Evolutionary conservation across 2,329 filamentous ascomycete species (phyloP).

Genomic region (Pleomassaria siparia): DNA sequence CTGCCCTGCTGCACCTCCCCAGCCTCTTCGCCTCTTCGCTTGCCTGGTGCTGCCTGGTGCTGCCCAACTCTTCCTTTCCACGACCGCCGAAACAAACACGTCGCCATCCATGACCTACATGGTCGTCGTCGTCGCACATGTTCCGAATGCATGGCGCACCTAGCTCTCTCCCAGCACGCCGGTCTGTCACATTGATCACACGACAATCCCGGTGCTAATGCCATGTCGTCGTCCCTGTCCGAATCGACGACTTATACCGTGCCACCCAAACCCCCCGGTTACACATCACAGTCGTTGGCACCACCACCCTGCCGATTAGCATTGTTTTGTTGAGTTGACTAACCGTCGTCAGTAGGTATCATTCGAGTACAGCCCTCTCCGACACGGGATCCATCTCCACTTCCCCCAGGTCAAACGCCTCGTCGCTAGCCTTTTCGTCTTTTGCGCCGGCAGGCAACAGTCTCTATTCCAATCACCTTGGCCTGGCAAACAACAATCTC

Average conservation of each 20-base stretch:
- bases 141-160: slow-evolving; percentile 41
- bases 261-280: slow-evolving; percentile 41
- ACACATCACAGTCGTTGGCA: slow-evolving; percentile 43
- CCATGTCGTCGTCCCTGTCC: slow-evolving; percentile 39
- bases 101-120: slow-evolving; percentile 37
- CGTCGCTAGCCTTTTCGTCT: slow-evolving; percentile 48
- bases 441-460: slow-evolving; percentile 37
- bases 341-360: slow-evolving; percentile 51
- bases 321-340: slow-evolving; percentile 36
- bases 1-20: too few species aligned
- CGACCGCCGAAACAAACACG: slow-evolving; percentile 45
- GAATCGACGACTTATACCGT: slow-evolving; percentile 43
- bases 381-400: slow-evolving; percentile 58
- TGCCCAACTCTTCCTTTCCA: slow-evolving; percentile 40
- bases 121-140: slow-evolving; percentile 40
- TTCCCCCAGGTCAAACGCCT: slow-evolving; percentile 54
- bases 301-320: slow-evolving; percentile 31
- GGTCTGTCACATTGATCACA: slow-evolving; percentile 50
- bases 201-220: slow-evolving; percentile 44
- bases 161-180: slow-evolving; percentile 39
- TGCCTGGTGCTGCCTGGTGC: slow-evolving; percentile 32
- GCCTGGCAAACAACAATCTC: slow-evolving; percentile 39
- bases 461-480: slow-evolving; percentile 36
- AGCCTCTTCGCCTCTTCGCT: slow-evolving; percentile 38
- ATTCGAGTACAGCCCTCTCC: slow-evolving; percentile 52